phyloP scores from a whole-genome alignment of 345 rosid genomes.

The thale cress (Arabidopsis thaliana) region DNA sequence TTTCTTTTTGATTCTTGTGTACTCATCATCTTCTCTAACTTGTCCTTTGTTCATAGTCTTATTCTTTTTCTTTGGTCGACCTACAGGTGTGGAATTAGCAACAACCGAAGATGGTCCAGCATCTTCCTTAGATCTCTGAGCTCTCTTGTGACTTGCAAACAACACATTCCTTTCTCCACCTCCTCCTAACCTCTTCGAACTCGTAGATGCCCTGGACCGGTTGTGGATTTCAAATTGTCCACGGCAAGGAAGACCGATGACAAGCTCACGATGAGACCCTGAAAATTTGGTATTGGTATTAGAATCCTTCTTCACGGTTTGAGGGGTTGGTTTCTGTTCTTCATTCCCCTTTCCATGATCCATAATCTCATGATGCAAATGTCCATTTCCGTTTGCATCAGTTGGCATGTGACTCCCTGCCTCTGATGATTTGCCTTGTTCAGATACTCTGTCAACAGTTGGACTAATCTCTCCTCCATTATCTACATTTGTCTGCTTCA shows the following conservation, averaged over 20 bases:
- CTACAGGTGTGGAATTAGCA: constrained; percentile 40
- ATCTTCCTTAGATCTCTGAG: constrained; percentile 54
- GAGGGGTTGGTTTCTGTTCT: constrained; percentile 25
- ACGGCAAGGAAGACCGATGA: constrained; percentile 44
- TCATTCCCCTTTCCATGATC: constrained; percentile 24
- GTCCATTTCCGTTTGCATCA: constrained; percentile 2
- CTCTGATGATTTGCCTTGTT: constrained; percentile 30
- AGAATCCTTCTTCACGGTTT: constrained; percentile 31
- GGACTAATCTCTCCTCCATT: constrained; percentile 35
- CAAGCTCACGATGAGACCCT: constrained; percentile 39
- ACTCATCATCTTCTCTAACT: constrained; percentile 59
- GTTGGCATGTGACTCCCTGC: constrained; percentile 23
- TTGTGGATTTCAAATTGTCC: constrained; percentile 25
- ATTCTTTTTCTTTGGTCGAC: constrained; percentile 48
- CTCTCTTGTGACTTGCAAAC: constrained; percentile 53
- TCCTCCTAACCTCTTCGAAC: constrained; percentile 31
- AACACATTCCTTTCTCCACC: constrained; percentile 35
- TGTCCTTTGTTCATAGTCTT: constrained; percentile 39
- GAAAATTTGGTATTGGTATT: constrained; percentile 1
- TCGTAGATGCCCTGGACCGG: constrained; percentile 26
- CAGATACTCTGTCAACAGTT: constrained; percentile 37
- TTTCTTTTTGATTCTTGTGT: constrained; percentile 69
- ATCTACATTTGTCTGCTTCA: constrained; percentile 27
- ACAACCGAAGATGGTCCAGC: constrained; percentile 45
- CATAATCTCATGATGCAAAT: constrained; percentile 23